phyloP scores from a whole-genome alignment of 371 early-diverging fungal species.

The Mucor mucedo region DNA sequence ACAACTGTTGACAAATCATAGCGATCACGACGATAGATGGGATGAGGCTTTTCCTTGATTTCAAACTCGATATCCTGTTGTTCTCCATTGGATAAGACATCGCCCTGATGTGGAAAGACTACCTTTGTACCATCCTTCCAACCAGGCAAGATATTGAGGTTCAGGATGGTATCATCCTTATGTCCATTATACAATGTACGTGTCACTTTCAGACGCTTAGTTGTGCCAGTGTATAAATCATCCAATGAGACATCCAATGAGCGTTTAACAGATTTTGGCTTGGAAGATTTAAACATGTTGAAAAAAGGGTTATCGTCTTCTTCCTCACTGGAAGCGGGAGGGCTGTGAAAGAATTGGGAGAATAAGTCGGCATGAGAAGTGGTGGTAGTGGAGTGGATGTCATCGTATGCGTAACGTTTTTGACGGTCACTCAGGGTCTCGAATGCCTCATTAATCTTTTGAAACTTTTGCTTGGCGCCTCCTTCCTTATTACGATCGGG shows the following conservation, averaged over 20 bases:
- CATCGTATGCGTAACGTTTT: conserved; percentile 44
- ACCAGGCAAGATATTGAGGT: conserved; percentile 90
- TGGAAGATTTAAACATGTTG: conserved; percentile 20
- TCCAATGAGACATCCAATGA: conserved; percentile 82
- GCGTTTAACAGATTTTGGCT: conserved; percentile 65
- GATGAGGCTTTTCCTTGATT: conserved; percentile 92
- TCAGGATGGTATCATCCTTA: conserved; percentile 65
- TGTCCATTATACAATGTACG: conserved; percentile 55
- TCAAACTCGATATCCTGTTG: conserved; percentile 92
- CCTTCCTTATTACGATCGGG: conserved; percentile 58
- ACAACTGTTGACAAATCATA: conserved; percentile 77
- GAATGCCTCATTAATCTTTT: conserved; percentile 90
- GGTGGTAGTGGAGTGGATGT: neutral
- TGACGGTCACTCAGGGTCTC: conserved; percentile 92
- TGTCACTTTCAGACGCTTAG: conserved; percentile 93
- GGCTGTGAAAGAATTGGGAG: neutral
- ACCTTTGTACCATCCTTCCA: conserved; percentile 98
- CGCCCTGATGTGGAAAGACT: conserved; percentile 89
- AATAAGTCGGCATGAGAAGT: conserved; percentile 5
- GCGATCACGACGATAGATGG: conserved; percentile 84
- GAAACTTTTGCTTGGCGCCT: conserved; percentile 28
- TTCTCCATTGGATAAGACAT: conserved; percentile 77
- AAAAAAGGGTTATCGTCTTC: conserved; percentile 10
- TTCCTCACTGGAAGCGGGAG: conserved; percentile 1
- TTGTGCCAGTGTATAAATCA: conserved; percentile 90